Evolutionary conservation across 148 eudicot species (phyloP), one percentile per base, ranked within the genome.

Genomic region (Salicornia ramosissima): DNA sequence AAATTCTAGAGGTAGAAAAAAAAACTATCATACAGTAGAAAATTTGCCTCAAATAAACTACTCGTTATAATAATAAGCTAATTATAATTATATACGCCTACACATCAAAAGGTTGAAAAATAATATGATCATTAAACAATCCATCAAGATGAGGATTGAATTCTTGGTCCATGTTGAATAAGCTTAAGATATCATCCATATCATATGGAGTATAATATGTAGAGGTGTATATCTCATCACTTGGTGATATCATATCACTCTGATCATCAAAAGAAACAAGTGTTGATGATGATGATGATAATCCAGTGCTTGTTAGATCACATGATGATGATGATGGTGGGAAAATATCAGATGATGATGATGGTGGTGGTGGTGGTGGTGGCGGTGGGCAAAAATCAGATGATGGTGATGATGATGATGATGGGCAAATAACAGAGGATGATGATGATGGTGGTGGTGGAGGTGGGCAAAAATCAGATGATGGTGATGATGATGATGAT

Each of bases 241-340:
- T 18, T 5, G 56, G 25, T 8, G 67, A 71, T 58, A 47, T 60
- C 28, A 71, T 67, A 61, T 71, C 74, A 26, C 61, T 34, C 33
- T 68, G 71, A n/a, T n/a, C n/a, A 11, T 62, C 59, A n/a, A n/a
- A n/a, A 8, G 67, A 71, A 45, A 40, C 72, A 54, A 52, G 68
- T n/a, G 63, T 58, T n/a, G n/a, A n/a, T n/a, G n/a, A n/a, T 30
- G 71, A 52, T 68, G 71, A 36, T 10, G 50, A 39, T 2, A 46
- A 59, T 18, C n/a, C n/a, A n/a, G 57, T 31, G 34, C 67, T 57
- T n/a, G 73, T 66, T 10, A 31, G 26, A 45, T 71, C 59, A 51
- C 60, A 40, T 1, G 40, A 51, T 51, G 74, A 14, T 59, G 68
- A 10, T 29, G 5, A 4, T 39, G 50, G 16, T 46, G n/a, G n/a